Conservation (phyloP, 2,329 filamentous ascomycete genomes). For the Pleoardoris graminearum region DNA sequence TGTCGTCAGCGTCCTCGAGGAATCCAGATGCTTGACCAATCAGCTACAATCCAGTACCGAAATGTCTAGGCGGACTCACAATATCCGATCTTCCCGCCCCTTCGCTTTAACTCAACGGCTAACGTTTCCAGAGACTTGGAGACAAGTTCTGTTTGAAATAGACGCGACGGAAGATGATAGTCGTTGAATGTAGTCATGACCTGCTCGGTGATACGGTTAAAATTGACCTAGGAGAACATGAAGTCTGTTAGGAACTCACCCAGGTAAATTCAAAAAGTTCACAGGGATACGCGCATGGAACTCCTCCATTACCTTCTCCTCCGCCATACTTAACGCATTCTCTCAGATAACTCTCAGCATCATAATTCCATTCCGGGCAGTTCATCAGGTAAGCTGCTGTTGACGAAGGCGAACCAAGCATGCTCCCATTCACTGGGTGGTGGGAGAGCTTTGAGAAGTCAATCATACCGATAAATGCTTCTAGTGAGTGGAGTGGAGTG, state of each 20-base stretch:
- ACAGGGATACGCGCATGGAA: slow-evolving; percentile 38
- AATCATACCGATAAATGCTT: slow-evolving; percentile 44
- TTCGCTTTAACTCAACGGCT: too few species aligned
- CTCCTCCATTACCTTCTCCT: slow-evolving; percentile 15
- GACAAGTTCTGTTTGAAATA: too few species aligned
- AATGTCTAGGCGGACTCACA: slow-evolving; percentile 2
- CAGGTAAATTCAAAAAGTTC: slow-evolving; percentile 37
- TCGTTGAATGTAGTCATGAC: too few species aligned
- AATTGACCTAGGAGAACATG: too few species aligned
- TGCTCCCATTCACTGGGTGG: slow-evolving; percentile 37
- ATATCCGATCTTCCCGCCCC: slow-evolving; percentile 16
- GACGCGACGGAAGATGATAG: too few species aligned
- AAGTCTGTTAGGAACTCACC: slow-evolving; percentile 17
- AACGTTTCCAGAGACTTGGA: too few species aligned
- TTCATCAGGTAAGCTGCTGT: slow-evolving; percentile 48
- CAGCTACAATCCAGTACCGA: neutral
- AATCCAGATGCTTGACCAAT: slow-evolving; percentile 1
- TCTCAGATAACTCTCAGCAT: slow-evolving; percentile 38
- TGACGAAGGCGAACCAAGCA: slow-evolving; percentile 48
- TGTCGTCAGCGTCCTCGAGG: slow-evolving; percentile 16
- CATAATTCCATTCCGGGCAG: slow-evolving; percentile 35
- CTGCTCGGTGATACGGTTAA: too few species aligned
- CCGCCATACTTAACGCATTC: neutral
- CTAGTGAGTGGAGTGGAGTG: slow-evolving; percentile 44
- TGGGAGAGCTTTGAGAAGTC: slow-evolving; percentile 45